Evolutionary conservation across 2,329 filamentous ascomycete genomes (phyloP).

Genomic region (Diaporthe vexans): DNA sequence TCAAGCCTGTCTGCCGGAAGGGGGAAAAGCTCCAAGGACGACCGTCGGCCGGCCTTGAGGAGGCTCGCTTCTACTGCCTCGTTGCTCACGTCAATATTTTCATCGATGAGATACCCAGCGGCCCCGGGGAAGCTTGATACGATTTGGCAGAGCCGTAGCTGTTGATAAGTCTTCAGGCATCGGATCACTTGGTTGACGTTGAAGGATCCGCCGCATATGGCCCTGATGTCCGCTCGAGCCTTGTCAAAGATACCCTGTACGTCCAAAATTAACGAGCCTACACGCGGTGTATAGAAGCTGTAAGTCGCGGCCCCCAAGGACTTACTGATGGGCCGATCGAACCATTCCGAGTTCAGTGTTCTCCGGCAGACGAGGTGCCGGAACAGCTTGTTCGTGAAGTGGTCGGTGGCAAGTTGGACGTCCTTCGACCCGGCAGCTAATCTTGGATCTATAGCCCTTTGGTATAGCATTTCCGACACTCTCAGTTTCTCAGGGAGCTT

Average conservation of each 20-base stretch:
- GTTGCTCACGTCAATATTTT: neutral
- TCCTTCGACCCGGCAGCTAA: neutral
- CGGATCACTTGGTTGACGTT: constrained; percentile 11
- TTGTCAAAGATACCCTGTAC: constrained; percentile 11
- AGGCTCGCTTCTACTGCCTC: neutral
- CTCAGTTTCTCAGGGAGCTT: neutral
- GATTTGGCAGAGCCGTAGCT: neutral
- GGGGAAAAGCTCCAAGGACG: neutral
- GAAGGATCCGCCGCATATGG: neutral
- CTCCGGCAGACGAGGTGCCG: neutral
- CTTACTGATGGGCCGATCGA: neutral
- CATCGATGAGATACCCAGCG: neutral
- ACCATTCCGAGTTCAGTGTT: neutral
- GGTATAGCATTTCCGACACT: neutral
- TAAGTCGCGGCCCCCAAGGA: neutral
- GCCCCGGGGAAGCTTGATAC: neutral
- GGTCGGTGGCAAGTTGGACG: neutral
- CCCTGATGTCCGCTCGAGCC: neutral
- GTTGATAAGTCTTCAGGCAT: neutral
- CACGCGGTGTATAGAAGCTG: neutral
- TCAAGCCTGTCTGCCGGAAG: neutral
- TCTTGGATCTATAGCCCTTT: neutral
- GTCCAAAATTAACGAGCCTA: neutral
- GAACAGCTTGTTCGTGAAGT: constrained; percentile 1
- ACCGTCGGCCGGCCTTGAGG: neutral